These are phyloP conservation scores for Ceratocystiopsis brevicomis DNA, from an alignment of 2,329 filamentous ascomycete species.

Conservation along the genomic window DNA sequence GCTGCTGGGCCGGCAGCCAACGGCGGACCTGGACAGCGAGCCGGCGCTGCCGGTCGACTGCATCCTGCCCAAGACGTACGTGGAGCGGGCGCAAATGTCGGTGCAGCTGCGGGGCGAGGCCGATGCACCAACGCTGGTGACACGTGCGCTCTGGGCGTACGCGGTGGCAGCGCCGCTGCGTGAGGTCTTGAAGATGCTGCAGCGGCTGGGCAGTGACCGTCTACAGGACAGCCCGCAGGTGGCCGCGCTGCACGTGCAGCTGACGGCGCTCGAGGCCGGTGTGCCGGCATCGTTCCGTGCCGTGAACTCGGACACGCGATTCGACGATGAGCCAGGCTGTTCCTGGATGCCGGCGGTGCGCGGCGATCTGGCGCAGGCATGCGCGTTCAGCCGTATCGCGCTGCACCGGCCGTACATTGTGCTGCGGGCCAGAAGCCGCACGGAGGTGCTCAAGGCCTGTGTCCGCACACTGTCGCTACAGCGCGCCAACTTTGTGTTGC, in stretches of 20 bases:
- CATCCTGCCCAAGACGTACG: conserved; percentile 19
- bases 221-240: conserved; percentile 18
- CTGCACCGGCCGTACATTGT: conserved; percentile 45
- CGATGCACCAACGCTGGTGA: conserved; percentile 38
- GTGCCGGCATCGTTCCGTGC: conserved; percentile 35
- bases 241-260: conserved; percentile 31
- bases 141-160: conserved; percentile 31
- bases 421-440: conserved; percentile 32
- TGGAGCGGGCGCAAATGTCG: conserved; percentile 26
- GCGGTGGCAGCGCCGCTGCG: conserved; percentile 28
- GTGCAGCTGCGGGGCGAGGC: conserved; percentile 27
- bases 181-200: conserved; percentile 31
- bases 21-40: conserved; percentile 27
- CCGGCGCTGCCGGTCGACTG: conserved; percentile 35
- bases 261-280: conserved; percentile 26
- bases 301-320: conserved; percentile 36
- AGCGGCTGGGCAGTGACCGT: too few relatives aligned
- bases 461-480: conserved; percentile 37
- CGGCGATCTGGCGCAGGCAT: conserved; percentile 26
- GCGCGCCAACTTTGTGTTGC: conserved; percentile 26
- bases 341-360: conserved; percentile 31
- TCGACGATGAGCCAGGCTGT: conserved; percentile 33
- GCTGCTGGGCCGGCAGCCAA: conserved; percentile 36
- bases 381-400: conserved; percentile 36
- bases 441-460: conserved; percentile 35